Conservation (phyloP, 345 rosid genomes). For the Rhizophora apiculata region DNA sequence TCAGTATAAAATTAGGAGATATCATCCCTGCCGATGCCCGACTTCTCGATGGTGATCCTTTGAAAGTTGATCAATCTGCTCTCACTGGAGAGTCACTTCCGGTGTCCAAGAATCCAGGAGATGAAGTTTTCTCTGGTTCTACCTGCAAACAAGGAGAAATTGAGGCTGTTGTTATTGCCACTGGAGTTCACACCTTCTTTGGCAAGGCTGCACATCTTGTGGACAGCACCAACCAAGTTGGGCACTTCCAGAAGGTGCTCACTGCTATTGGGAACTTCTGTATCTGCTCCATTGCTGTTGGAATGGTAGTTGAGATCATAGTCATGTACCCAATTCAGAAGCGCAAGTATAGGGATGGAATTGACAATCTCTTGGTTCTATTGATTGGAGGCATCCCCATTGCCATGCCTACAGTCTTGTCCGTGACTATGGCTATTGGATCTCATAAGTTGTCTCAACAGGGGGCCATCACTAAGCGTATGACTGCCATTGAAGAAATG, state of each 20-base stretch:
- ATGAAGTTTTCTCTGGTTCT: slow-evolving; percentile 40
- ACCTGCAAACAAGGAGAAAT: slow-evolving; percentile 45
- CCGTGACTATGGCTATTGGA: slow-evolving; percentile 33
- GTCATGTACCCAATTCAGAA: slow-evolving; percentile 34
- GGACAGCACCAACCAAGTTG: slow-evolving; percentile 43
- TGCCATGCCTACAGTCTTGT: slow-evolving; percentile 33
- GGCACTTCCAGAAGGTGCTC: slow-evolving; percentile 36
- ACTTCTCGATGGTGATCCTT: slow-evolving; percentile 29
- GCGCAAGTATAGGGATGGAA: slow-evolving; percentile 28
- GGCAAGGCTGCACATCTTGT: slow-evolving; percentile 47
- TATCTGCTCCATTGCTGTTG: slow-evolving; percentile 28
- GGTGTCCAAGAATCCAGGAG: slow-evolving; percentile 27
- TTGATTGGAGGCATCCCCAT: slow-evolving; percentile 33
- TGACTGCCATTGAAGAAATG: slow-evolving; percentile 34
- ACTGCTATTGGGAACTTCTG: slow-evolving; percentile 36
- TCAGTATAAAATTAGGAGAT: slow-evolving; percentile 26
- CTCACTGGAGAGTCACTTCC: slow-evolving; percentile 40
- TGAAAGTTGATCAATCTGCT: slow-evolving; percentile 24
- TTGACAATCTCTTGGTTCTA: slow-evolving; percentile 31
- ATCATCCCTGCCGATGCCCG: slow-evolving; percentile 33
- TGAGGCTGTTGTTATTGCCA: slow-evolving; percentile 42
- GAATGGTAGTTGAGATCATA: slow-evolving; percentile 24
- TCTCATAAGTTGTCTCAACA: slow-evolving; percentile 29
- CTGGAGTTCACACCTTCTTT: slow-evolving; percentile 43
- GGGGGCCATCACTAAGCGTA: slow-evolving; percentile 31